phyloP scores from a whole-genome alignment of 108 stramenopile genomes.

The Fistulifera pelliculosa region DNA sequence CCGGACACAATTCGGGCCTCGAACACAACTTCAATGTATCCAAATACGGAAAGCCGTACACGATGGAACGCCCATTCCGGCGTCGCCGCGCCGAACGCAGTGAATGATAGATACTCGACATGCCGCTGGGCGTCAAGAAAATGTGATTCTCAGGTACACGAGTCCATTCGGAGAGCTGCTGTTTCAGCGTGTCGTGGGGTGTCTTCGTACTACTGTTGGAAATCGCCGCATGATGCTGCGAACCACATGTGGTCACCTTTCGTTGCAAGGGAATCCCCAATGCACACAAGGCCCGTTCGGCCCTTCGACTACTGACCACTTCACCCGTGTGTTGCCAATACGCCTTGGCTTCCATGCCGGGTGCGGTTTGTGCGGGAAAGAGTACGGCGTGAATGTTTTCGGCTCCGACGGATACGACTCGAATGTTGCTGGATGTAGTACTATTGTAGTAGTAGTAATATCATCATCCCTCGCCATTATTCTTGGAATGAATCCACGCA shows the following conservation, averaged over 20 bases:
- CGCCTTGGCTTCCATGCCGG: constrained; percentile 51
- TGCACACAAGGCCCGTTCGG: constrained; percentile 19
- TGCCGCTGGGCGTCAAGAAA: constrained; percentile 45
- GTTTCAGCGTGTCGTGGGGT: constrained; percentile 5
- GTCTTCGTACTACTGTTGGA: background rate
- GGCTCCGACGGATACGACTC: constrained; percentile 19
- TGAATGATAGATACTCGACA: constrained; percentile 48
- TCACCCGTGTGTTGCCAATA: constrained; percentile 78
- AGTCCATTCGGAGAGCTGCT: constrained; percentile 36
- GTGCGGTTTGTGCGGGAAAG: constrained; percentile 45
- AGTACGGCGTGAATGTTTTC: constrained; percentile 38
- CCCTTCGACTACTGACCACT: constrained; percentile 42
- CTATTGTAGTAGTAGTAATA: background rate
- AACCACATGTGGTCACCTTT: constrained; percentile 19
- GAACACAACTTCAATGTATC: constrained; percentile 67
- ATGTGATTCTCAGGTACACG: constrained; percentile 27
- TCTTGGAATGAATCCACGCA: background rate
- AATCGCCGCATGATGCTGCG: constrained; percentile 1
- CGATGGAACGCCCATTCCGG: constrained; percentile 45
- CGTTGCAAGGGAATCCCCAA: constrained; percentile 19
- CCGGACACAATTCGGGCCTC: constrained; percentile 44
- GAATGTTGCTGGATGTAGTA: constrained; percentile 15
- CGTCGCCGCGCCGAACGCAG: constrained; percentile 34
- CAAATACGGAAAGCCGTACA: constrained; percentile 69
- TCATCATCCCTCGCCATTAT: constrained; percentile 5